Percentiles rank a stretch among this genome's conserved stretches.
These are phyloP conservation scores for Asterionellopsis glacialis DNA, from an alignment of 108 stramenopile genomes.

Conservation along the genomic window DNA sequence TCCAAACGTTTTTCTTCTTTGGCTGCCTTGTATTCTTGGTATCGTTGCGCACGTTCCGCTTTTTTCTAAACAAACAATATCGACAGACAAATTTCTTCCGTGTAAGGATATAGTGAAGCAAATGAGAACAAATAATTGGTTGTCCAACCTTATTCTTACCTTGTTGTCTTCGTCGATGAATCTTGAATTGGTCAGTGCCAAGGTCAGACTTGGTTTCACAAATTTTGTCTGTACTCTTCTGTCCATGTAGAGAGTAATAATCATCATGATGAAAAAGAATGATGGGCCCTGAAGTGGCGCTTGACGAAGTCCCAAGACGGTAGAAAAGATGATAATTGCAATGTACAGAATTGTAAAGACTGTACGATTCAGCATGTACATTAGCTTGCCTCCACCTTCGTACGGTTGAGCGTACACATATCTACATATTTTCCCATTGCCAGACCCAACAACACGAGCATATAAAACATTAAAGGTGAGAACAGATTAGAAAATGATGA, in stretches of 20 bases:
- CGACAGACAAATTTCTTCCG: neutral
- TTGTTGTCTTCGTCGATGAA: conserved; percentile 12
- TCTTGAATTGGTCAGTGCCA: conserved; percentile 15
- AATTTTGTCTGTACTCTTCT: conserved; percentile 2
- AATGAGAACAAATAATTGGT: too few species aligned
- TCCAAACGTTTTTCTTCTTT: conserved; percentile 4
- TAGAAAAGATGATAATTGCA: conserved; percentile 28
- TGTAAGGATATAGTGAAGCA: too few species aligned
- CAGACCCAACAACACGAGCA: neutral
- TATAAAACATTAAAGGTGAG: neutral
- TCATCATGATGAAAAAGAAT: conserved; percentile 10
- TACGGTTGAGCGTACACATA: conserved; percentile 46
- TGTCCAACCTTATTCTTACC: neutral
- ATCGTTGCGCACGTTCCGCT: conserved; percentile 1
- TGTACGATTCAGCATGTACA: conserved; percentile 45
- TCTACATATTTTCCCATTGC: conserved; percentile 2
- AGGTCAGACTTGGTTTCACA: conserved; percentile 4
- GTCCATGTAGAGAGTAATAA: conserved; percentile 7
- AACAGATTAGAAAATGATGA: neutral
- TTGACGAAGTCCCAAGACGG: neutral
- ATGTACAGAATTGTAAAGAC: conserved; percentile 36
- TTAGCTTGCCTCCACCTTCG: conserved; percentile 50
- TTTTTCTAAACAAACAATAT: neutral
- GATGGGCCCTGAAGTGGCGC: neutral
- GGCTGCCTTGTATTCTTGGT: conserved; percentile 6